Conservation (phyloP, 129 eudicot species). For the Chrysanthemum lavandulifolium region DNA sequence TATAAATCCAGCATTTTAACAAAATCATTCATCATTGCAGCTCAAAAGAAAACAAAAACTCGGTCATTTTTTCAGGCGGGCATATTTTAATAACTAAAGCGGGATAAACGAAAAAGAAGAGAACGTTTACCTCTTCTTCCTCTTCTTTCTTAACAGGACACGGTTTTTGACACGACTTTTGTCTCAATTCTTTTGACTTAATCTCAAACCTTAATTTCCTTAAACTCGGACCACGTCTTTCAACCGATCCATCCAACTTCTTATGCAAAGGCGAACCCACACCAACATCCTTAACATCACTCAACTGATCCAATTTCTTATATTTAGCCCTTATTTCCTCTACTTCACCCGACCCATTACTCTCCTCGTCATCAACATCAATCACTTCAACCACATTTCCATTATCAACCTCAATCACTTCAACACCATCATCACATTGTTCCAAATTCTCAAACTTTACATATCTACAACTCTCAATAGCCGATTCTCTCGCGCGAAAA, state of each 20-base stretch:
- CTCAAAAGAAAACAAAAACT: too few species aligned
- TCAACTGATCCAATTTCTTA: slow-evolving; percentile 25
- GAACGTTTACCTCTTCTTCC: slow-evolving; percentile 13
- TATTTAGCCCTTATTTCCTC: slow-evolving; percentile 28
- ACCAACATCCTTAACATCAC: slow-evolving; percentile 21
- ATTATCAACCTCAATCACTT: not conserved
- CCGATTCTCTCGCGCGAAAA: slow-evolving; percentile 15
- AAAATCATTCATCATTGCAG: too few species aligned
- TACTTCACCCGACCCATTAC: slow-evolving; percentile 24
- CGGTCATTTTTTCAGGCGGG: too few species aligned
- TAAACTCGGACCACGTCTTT: slow-evolving; percentile 29
- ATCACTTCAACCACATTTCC: slow-evolving; percentile 38
- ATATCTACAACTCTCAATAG: slow-evolving; percentile 23
- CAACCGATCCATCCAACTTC: slow-evolving; percentile 26
- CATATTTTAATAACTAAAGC: too few species aligned
- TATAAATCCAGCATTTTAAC: too few species aligned
- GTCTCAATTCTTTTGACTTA: slow-evolving; percentile 20
- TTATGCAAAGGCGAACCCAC: slow-evolving; percentile 29
- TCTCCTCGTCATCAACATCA: slow-evolving; percentile 17
- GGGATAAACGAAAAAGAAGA: too few species aligned
- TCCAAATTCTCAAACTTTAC: slow-evolving; percentile 40
- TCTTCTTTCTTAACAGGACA: slow-evolving; percentile 45
- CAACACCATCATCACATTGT: slow-evolving; percentile 32
- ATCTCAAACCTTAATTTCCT: slow-evolving; percentile 32
- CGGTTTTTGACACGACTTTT: slow-evolving; percentile 7